Percentiles rank a stretch among this genome's conserved stretches.
Conservation (phyloP, 306 rosid genomes). For the Sicyos baderoa region DNA sequence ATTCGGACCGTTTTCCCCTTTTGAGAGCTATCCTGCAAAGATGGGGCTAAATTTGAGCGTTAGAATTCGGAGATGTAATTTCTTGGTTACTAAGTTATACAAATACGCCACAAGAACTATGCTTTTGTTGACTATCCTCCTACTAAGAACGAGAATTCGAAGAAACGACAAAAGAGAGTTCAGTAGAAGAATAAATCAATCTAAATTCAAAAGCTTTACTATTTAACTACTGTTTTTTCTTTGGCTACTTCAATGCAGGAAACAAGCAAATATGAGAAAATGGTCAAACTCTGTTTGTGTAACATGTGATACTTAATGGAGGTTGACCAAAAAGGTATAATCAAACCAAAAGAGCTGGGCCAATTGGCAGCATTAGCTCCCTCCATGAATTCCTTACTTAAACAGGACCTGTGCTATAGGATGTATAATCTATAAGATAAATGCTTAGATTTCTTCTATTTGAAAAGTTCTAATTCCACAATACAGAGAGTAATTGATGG, state of each 20-base stretch:
- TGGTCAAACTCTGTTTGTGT: not conserved
- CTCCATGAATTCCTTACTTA: not conserved
- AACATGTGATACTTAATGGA: constrained; percentile 4
- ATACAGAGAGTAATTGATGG: not conserved
- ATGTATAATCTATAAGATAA: not conserved
- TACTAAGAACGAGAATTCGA: not conserved
- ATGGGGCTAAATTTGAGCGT: too few relatives aligned
- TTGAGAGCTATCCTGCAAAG: not conserved
- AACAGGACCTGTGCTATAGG: not conserved
- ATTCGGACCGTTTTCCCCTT: not conserved
- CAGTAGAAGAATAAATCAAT: not conserved
- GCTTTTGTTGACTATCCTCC: not conserved
- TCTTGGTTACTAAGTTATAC: too few relatives aligned
- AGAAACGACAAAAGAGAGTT: constrained; percentile 1
- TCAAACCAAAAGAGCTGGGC: not conserved
- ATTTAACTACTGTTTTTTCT: not conserved
- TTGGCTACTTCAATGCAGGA: constrained; percentile 1
- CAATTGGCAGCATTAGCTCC: not conserved
- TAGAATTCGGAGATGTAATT: too few relatives aligned
- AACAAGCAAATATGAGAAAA: constrained; percentile 5
- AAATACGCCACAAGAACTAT: too few relatives aligned
- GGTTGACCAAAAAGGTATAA: not conserved
- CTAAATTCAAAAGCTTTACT: not conserved
- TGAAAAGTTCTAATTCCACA: too few relatives aligned
- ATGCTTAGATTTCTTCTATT: not conserved